A percentile compares a stretch with the other conserved stretches of the same genome.
These are phyloP conservation scores for Urochloa ruziziensis DNA, from an alignment of 176 grass and related monocot genomes.

Conservation along the genomic window DNA sequence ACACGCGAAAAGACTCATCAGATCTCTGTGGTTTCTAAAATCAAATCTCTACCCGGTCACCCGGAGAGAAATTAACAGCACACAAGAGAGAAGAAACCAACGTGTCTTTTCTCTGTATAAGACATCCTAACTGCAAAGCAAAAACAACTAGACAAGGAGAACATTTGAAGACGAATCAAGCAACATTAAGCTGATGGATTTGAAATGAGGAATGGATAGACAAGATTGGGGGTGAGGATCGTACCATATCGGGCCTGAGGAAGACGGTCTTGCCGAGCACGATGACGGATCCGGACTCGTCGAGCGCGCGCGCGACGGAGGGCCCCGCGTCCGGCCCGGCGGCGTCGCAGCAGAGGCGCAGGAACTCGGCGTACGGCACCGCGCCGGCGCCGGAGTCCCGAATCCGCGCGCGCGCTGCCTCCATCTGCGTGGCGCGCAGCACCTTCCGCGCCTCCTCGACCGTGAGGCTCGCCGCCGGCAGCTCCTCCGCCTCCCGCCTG, in stretches of 20 bases:
- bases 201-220: not conserved
- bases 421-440: conserved; percentile 62
- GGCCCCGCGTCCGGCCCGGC: conserved; percentile 39
- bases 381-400: conserved; percentile 42
- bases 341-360: conserved; percentile 68
- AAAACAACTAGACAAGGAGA: conserved; percentile 19
- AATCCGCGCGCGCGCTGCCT: conserved; percentile 62
- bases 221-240: not conserved
- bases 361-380: conserved; percentile 63
- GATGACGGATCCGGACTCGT: conserved; percentile 83
- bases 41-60: conserved; percentile 56
- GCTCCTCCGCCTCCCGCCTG: not conserved
- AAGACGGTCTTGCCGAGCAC: conserved; percentile 81
- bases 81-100: conserved; percentile 40
- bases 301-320: conserved; percentile 78
- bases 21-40: conserved; percentile 53
- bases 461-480: conserved; percentile 41
- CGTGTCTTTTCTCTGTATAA: conserved; percentile 47
- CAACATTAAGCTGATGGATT: conserved; percentile 23
- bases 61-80: conserved; percentile 42
- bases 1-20: conserved; percentile 91
- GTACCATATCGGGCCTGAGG: conserved; percentile 92
- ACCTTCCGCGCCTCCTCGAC: conserved; percentile 79
- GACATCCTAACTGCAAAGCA: conserved; percentile 50
- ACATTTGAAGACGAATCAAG: conserved; percentile 29